phyloP scores from a whole-genome alignment of 768 basidiomycete genomes.

The Suillus cothurnatus region DNA sequence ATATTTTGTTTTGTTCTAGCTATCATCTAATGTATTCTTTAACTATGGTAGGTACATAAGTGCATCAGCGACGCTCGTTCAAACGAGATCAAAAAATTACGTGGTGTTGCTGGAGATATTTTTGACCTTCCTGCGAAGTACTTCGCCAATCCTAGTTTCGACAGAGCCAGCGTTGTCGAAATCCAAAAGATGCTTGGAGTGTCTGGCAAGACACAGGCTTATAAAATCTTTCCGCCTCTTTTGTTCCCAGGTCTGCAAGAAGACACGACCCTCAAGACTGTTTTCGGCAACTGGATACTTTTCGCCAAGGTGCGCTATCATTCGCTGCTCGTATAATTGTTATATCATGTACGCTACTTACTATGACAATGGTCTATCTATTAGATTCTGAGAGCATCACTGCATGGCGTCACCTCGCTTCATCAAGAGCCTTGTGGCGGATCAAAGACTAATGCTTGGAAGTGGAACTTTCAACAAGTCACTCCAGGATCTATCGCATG shows the following conservation, averaged over 20 bases:
- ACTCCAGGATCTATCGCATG: slow-evolving; percentile 5
- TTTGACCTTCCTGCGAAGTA: neutral
- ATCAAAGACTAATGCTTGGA: slow-evolving; percentile 2
- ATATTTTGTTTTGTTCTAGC: neutral
- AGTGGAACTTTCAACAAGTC: neutral
- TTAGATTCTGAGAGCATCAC: neutral
- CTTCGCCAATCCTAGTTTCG: neutral
- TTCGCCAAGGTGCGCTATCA: neutral
- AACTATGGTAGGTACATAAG: neutral
- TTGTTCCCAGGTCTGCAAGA: neutral
- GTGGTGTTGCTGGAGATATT: slow-evolving; percentile 1
- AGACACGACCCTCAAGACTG: neutral
- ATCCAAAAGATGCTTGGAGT: slow-evolving; percentile 4
- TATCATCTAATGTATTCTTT: neutral
- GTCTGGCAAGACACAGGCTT: neutral
- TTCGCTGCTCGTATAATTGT: neutral
- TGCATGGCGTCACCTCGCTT: neutral
- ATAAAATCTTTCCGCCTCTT: neutral
- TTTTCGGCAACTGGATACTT: neutral
- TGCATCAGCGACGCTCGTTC: neutral
- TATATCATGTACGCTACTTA: neutral
- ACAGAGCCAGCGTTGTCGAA: neutral
- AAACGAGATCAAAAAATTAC: neutral
- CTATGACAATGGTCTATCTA: neutral
- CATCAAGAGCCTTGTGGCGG: slow-evolving; percentile 1